phyloP scores from a whole-genome alignment of 192 early-diverging fungal species.

The Linnemannia zychae region DNA sequence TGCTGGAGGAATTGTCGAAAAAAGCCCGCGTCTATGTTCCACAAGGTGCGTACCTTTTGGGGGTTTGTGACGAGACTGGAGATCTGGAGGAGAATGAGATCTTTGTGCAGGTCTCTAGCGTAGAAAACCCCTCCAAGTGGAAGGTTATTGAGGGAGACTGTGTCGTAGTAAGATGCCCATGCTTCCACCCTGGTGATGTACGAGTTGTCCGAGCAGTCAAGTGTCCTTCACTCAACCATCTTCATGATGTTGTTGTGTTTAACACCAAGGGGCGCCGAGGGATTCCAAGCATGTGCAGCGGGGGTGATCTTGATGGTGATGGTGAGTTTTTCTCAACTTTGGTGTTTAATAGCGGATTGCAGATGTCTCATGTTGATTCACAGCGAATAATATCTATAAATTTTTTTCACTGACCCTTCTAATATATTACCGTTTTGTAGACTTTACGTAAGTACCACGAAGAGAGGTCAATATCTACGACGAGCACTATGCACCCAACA shows the following conservation, averaged over 20 bases:
- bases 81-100: slow-evolving; percentile 61
- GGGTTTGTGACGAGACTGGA: slow-evolving; percentile 67
- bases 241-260: slow-evolving; percentile 83
- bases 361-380: neutral
- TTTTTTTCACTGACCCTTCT: neutral
- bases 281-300: slow-evolving; percentile 81
- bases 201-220: slow-evolving; percentile 70
- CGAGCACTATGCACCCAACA: neutral
- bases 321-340: slow-evolving; percentile 17
- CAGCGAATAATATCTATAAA: neutral
- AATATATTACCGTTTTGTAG: slow-evolving; percentile 6
- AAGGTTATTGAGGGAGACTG: slow-evolving; percentile 57
- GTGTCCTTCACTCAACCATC: slow-evolving; percentile 57
- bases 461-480: neutral
- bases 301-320: slow-evolving; percentile 90
- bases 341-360: neutral
- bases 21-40: slow-evolving; percentile 68
- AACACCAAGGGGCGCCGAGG: slow-evolving; percentile 74
- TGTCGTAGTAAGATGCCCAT: slow-evolving; percentile 69
- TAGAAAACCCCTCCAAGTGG: slow-evolving; percentile 13
- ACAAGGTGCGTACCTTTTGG: slow-evolving; percentile 66
- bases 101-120: slow-evolving; percentile 62
- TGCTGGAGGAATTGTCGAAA: slow-evolving; percentile 63
- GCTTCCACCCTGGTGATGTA: slow-evolving; percentile 78
- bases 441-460: slow-evolving; percentile 65